phyloP scores from a whole-genome alignment of 2,329 filamentous ascomycete genomes.

The Paraconiothyrium brasiliense region DNA sequence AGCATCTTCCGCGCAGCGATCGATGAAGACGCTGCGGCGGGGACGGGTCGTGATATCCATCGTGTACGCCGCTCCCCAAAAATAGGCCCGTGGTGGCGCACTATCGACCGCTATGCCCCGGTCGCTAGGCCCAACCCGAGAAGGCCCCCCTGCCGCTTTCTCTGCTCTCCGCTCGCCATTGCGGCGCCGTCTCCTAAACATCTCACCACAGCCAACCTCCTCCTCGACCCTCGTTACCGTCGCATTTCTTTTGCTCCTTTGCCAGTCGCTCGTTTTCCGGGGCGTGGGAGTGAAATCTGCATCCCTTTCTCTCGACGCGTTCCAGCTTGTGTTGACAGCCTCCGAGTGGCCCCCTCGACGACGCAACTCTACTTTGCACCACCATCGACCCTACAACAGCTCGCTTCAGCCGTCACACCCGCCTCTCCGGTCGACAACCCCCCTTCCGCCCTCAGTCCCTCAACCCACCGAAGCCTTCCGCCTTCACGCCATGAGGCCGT shows the following conservation, averaged over 20 bases:
- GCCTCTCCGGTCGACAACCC: conserved; percentile 24
- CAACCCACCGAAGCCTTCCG: conserved; percentile 7
- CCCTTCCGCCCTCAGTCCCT: conserved; percentile 11
- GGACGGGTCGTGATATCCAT: not conserved
- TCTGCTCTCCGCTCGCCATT: conserved; percentile 14
- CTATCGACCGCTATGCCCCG: conserved; percentile 20
- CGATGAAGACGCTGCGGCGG: not conserved
- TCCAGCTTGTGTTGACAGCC: conserved; percentile 41
- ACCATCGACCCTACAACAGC: conserved; percentile 16
- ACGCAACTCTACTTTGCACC: conserved; percentile 13
- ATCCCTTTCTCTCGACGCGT: conserved; percentile 25
- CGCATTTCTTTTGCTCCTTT: conserved; percentile 30
- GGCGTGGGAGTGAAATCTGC: conserved; percentile 31
- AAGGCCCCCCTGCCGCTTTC: conserved; percentile 22
- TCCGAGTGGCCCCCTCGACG: conserved; percentile 29
- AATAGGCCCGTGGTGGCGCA: conserved; percentile 21
- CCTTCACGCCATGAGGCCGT: conserved; percentile 45
- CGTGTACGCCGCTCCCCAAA: conserved; percentile 15
- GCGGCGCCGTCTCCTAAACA: conserved; percentile 18
- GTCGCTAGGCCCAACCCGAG: conserved; percentile 15
- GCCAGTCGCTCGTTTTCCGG: conserved; percentile 50
- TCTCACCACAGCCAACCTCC: conserved; percentile 27
- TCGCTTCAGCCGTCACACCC: conserved; percentile 26
- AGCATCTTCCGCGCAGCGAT: not conserved
- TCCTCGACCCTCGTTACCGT: conserved; percentile 20